Conservation (phyloP, 768 basidiomycete genomes). For the Sporobolomyces pararoseus region DNA sequence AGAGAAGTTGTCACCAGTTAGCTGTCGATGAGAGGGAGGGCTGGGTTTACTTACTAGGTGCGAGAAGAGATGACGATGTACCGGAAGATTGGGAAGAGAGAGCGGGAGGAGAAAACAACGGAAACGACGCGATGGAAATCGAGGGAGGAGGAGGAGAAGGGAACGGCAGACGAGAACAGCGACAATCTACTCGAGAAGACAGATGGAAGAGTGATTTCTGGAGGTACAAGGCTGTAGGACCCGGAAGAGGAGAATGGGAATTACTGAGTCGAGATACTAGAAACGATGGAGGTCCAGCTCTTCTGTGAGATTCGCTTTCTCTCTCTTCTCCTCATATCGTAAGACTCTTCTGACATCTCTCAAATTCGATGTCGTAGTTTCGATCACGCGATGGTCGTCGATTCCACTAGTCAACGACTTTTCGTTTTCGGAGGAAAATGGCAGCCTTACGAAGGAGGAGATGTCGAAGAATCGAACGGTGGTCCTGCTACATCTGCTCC, state of each 20-base stretch:
- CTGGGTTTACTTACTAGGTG: conserved; percentile 41
- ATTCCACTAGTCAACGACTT: conserved; percentile 9
- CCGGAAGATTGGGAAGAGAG: neutral
- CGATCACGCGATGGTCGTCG: conserved; percentile 35
- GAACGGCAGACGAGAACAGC: neutral
- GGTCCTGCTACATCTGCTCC: neutral
- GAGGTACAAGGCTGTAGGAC: conserved; percentile 34
- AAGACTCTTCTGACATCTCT: neutral
- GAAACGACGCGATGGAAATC: neutral
- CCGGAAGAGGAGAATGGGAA: conserved; percentile 35
- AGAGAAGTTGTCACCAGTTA: conserved; percentile 35
- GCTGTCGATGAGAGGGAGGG: conserved; percentile 34
- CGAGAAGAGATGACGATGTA: conserved; percentile 22
- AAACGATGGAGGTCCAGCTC: conserved; percentile 32
- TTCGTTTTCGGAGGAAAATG: conserved; percentile 43
- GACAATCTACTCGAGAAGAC: neutral
- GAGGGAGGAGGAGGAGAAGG: neutral
- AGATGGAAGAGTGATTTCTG: conserved; percentile 28
- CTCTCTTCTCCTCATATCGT: neutral
- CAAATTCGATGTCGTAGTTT: conserved; percentile 12
- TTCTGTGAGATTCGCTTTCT: conserved; percentile 19
- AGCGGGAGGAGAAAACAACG: neutral
- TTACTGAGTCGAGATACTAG: conserved; percentile 30
- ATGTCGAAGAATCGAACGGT: neutral
- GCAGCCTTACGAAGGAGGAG: conserved; percentile 8